Conservation (phyloP, 345 rosid genomes). For the Anastatica hierochuntica region DNA sequence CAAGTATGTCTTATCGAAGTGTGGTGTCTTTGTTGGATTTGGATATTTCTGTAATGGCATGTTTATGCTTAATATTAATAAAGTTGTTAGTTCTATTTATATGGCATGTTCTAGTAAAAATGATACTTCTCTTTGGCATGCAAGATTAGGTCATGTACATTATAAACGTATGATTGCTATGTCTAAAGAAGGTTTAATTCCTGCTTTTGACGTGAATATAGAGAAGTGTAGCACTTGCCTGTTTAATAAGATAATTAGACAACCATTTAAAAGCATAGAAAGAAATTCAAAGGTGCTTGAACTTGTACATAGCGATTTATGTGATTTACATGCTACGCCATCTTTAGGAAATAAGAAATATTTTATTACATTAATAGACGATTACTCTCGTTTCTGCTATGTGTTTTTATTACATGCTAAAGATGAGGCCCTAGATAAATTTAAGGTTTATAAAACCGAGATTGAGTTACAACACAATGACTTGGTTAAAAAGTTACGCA, state of each 20-base stretch:
- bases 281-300: not conserved
- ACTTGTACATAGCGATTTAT: not conserved
- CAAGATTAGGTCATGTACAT: not conserved
- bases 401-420: not conserved
- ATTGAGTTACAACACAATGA: not conserved
- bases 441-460: not conserved
- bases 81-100: not conserved
- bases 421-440: not conserved
- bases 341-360: not conserved
- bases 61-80: constrained; percentile 2
- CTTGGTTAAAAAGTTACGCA: not conserved
- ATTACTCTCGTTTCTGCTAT: not conserved
- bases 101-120: not conserved
- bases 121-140: not conserved
- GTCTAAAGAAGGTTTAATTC: not conserved
- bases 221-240: not conserved
- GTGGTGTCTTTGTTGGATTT: constrained; percentile 9
- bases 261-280: not conserved
- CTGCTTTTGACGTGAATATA: not conserved
- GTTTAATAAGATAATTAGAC: not conserved
- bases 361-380: not conserved
- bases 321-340: not conserved
- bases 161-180: not conserved
- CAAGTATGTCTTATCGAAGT: not conserved
- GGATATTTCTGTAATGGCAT: not conserved